phyloP scores from a whole-genome alignment of 1,284 basidiomycete genomes.

The Pseudozyma hubeiensis region DNA sequence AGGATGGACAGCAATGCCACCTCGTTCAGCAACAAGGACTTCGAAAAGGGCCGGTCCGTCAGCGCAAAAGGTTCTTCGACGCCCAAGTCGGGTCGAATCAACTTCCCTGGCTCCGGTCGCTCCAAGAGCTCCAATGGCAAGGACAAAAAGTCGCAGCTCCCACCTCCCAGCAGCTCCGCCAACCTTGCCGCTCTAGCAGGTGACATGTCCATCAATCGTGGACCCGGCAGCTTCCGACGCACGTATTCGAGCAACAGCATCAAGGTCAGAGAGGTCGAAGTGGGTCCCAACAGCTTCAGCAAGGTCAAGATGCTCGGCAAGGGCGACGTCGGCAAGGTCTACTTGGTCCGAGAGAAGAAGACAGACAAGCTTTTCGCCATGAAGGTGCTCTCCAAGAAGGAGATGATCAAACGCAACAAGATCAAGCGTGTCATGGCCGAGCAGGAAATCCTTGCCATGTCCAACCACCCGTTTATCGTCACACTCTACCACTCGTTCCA shows the following conservation, averaged over 20 bases:
- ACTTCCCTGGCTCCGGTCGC: conserved; percentile 55
- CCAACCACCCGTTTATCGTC: conserved; percentile 68
- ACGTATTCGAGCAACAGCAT: conserved; percentile 98
- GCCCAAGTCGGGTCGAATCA: conserved; percentile 54
- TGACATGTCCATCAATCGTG: conserved; percentile 69
- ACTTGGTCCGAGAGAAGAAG: conserved; percentile 65
- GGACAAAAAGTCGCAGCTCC: conserved; percentile 79
- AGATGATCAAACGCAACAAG: conserved; percentile 69
- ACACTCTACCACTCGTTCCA: conserved; percentile 69
- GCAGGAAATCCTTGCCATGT: conserved; percentile 65
- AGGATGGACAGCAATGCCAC: conserved; percentile 64
- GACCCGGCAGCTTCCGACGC: conserved; percentile 78
- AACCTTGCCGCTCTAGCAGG: conserved; percentile 53
- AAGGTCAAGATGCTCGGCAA: conserved; percentile 69
- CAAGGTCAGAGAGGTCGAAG: conserved; percentile 77
- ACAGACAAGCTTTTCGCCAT: conserved; percentile 64
- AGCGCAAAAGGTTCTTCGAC: conserved; percentile 49
- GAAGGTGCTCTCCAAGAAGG: conserved; percentile 68
- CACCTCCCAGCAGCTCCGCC: conserved; percentile 77
- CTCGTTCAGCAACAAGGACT: conserved; percentile 64
- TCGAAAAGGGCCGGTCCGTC: conserved; percentile 53
- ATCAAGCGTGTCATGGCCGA: conserved; percentile 68
- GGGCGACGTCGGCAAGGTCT: conserved; percentile 68
- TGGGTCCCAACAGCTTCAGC: conserved; percentile 63
- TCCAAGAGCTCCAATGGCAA: conserved; percentile 53